phyloP scores from a whole-genome alignment of 2,329 filamentous ascomycete genomes.

The Colletotrichum spinosum region DNA sequence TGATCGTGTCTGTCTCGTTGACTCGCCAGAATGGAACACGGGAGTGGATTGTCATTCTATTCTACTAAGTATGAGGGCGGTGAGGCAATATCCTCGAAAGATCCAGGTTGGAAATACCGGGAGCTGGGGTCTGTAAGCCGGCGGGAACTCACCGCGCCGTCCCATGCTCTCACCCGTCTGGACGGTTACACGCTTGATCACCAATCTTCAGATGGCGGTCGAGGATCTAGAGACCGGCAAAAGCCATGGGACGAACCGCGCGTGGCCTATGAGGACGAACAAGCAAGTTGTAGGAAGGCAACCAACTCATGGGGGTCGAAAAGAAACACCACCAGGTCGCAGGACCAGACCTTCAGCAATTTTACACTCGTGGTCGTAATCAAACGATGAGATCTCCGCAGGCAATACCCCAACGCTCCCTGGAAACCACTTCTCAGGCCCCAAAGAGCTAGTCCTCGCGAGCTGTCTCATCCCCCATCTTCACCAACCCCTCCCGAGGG shows the following conservation, averaged over 20 bases:
- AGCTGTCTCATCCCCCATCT: slow-evolving; percentile 15
- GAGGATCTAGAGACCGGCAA: not conserved
- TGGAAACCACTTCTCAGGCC: slow-evolving; percentile 2
- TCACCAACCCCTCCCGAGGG: slow-evolving; percentile 3
- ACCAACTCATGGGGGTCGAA: slow-evolving; percentile 2
- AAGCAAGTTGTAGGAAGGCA: not conserved
- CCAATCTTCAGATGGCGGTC: not conserved
- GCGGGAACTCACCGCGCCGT: slow-evolving; percentile 5
- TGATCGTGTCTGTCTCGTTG: slow-evolving; percentile 9
- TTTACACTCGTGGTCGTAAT: too few species aligned
- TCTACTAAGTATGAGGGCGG: not conserved
- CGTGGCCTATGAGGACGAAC: not conserved
- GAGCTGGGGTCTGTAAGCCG: not conserved
- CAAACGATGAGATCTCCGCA: not conserved
- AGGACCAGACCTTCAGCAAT: too few species aligned
- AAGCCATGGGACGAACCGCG: slow-evolving; percentile 13
- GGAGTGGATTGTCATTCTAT: not conserved
- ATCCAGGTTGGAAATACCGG: too few species aligned
- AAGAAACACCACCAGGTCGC: not conserved
- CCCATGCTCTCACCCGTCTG: slow-evolving; percentile 4
- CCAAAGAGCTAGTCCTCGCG: slow-evolving; percentile 15
- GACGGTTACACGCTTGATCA: slow-evolving; percentile 1
- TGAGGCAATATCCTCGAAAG: not conserved
- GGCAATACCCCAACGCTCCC: not conserved
- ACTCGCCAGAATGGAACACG: not conserved